Percentiles rank a stretch among this genome's conserved stretches.
phyloP scores from a whole-genome alignment of 2,329 filamentous ascomycete species.

The Chrysoporthe puriensis region DNA sequence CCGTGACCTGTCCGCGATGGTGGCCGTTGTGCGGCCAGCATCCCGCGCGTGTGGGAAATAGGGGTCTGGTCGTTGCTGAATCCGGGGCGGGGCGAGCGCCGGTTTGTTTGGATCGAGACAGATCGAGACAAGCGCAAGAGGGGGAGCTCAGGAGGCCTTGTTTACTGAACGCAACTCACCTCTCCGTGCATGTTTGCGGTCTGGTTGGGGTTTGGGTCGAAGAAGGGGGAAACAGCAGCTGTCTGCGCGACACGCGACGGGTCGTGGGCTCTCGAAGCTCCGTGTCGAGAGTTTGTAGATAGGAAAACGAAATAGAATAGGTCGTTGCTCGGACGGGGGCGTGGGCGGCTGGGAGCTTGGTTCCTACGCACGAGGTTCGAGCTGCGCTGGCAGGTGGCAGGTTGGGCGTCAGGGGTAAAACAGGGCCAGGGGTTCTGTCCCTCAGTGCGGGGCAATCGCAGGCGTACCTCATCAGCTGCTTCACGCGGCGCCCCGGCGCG shows the following conservation, averaged over 20 bases:
- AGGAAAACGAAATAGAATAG: background rate
- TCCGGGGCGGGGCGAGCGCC: slow-evolving; percentile 1
- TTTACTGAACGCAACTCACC: slow-evolving; percentile 25
- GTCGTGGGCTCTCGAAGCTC: slow-evolving; percentile 13
- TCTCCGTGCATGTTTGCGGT: slow-evolving; percentile 30
- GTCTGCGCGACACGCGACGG: slow-evolving; percentile 23
- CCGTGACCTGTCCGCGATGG: slow-evolving; percentile 1
- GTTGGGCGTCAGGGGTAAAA: slow-evolving; percentile 5
- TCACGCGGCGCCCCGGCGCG: background rate
- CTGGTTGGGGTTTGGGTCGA: background rate
- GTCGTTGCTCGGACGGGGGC: background rate
- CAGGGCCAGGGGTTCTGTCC: background rate
- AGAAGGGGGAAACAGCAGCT: slow-evolving; percentile 3
- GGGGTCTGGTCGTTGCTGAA: slow-evolving; percentile 13
- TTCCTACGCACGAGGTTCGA: background rate
- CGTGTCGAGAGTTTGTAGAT: background rate
- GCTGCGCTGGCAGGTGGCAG: slow-evolving; percentile 5
- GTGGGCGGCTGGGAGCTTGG: slow-evolving; percentile 1
- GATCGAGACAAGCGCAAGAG: slow-evolving; percentile 15
- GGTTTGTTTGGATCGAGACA: slow-evolving; percentile 16
- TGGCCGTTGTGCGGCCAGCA: slow-evolving; percentile 13
- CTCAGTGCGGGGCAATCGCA: slow-evolving; percentile 5
- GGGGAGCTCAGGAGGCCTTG: slow-evolving; percentile 1
- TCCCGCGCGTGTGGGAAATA: slow-evolving; percentile 20
- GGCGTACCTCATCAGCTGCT: slow-evolving; percentile 5